Conservation (phyloP, 345 rosid species). For the Adansonia digitata region DNA sequence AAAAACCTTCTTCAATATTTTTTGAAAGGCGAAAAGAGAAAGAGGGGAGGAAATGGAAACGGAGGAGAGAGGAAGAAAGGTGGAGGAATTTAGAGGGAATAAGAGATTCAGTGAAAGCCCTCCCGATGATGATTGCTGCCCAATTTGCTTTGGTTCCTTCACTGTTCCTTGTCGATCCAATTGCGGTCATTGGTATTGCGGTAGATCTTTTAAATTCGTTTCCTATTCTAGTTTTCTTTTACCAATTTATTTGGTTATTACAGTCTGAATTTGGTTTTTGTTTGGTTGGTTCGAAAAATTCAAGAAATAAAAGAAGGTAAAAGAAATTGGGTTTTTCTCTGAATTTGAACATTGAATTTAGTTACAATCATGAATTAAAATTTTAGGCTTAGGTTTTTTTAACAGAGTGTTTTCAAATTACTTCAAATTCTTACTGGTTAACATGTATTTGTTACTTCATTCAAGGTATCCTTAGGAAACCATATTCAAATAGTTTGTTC, state of each 20-base stretch:
- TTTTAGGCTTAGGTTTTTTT: background rate
- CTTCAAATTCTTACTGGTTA: background rate
- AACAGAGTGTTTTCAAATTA: background rate
- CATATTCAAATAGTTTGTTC: background rate
- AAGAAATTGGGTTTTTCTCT: background rate
- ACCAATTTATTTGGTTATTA: background rate
- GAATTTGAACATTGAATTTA: background rate
- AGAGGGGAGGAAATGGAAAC: background rate
- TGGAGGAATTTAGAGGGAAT: conserved; percentile 10
- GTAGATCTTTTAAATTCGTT: conserved; percentile 30
- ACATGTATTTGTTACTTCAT: background rate
- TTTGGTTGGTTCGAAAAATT: conserved; percentile 11
- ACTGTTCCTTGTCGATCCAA: conserved; percentile 62
- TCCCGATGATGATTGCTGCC: conserved; percentile 77
- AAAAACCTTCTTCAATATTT: background rate
- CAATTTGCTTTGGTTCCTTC: conserved; percentile 70
- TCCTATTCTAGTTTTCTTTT: background rate
- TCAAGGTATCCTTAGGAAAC: background rate
- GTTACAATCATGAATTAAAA: background rate
- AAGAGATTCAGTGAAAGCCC: conserved; percentile 35
- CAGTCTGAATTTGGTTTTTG: background rate
- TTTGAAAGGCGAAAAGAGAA: background rate
- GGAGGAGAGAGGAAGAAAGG: conserved; percentile 10
- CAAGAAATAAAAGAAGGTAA: background rate
- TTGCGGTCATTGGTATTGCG: conserved; percentile 96